Evolutionary conservation across 192 early-diverging fungal genomes (phyloP).

Genomic region (Geosiphon pyriformis): DNA sequence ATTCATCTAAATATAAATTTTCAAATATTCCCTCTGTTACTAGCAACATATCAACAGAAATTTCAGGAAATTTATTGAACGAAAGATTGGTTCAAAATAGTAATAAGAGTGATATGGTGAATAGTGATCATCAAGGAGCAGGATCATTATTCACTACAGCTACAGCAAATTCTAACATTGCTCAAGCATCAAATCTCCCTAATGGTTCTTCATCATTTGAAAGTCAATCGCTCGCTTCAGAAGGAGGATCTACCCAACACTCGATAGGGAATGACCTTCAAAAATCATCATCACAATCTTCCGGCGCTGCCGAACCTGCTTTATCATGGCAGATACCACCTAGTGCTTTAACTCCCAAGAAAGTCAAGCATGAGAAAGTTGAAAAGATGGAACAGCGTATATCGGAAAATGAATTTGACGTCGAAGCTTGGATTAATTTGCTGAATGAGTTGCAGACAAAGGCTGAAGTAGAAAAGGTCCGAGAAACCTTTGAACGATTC

Average conservation of each 20-base stretch:
- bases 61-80: not conserved
- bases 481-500: constrained; percentile 64
- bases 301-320: constrained; percentile 29
- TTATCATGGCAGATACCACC: constrained; percentile 44
- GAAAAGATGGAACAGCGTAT: constrained; percentile 50
- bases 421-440: constrained; percentile 62
- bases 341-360: constrained; percentile 26
- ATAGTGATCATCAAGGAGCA: not conserved
- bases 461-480: constrained; percentile 50
- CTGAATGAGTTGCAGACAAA: constrained; percentile 54
- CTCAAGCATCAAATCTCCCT: not conserved
- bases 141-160: not conserved
- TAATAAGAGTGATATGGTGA: not conserved
- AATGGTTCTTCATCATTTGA: not conserved
- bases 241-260: not conserved
- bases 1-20: not conserved
- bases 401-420: constrained; percentile 50
- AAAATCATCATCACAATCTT: not conserved
- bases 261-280: not conserved
- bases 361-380: constrained; percentile 31
- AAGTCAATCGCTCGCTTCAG: too few relatives aligned
- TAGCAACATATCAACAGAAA: not conserved
- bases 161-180: not conserved
- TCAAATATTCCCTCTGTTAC: not conserved
- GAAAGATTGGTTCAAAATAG: not conserved